These are phyloP conservation scores for Moelleriella libera DNA, from an alignment of 2,329 filamentous ascomycete genomes.

Conservation along the genomic window DNA sequence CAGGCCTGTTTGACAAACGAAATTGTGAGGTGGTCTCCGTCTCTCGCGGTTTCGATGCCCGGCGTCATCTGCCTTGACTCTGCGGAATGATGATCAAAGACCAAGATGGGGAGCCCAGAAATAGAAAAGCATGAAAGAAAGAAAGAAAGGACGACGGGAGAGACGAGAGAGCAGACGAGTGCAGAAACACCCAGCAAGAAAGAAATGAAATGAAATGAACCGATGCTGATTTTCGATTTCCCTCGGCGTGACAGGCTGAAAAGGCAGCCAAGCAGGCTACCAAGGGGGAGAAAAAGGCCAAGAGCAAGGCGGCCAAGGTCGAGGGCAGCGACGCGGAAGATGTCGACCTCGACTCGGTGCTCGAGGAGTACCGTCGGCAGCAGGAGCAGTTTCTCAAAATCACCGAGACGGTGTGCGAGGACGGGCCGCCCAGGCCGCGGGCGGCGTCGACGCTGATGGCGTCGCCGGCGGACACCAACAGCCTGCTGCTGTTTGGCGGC, in stretches of 20 bases:
- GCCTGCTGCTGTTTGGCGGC: constrained; percentile 82
- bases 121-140: too few species aligned
- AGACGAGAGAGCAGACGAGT: too few species aligned
- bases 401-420: constrained; percentile 60
- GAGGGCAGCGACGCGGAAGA: constrained; percentile 85
- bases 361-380: constrained; percentile 83
- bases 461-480: constrained; percentile 73
- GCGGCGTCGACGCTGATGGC: constrained; percentile 72
- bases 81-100: too few species aligned
- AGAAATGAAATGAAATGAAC: neutral
- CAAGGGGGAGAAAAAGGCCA: constrained; percentile 78
- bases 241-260: constrained; percentile 27
- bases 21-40: too few species aligned
- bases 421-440: constrained; percentile 57
- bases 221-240: neutral
- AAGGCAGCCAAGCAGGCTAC: constrained; percentile 71
- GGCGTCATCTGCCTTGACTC: too few species aligned
- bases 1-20: too few species aligned
- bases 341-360: constrained; percentile 80
- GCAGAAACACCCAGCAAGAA: neutral
- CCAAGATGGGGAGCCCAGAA: too few species aligned
- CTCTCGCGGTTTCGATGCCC: too few species aligned
- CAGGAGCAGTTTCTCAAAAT: constrained; percentile 92
- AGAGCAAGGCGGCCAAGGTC: constrained; percentile 52
- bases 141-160: too few species aligned